Percentiles rank a stretch among this genome's conserved stretches.
Conservation (phyloP, 2,329 filamentous ascomycete species). For the Fusarium poae region DNA sequence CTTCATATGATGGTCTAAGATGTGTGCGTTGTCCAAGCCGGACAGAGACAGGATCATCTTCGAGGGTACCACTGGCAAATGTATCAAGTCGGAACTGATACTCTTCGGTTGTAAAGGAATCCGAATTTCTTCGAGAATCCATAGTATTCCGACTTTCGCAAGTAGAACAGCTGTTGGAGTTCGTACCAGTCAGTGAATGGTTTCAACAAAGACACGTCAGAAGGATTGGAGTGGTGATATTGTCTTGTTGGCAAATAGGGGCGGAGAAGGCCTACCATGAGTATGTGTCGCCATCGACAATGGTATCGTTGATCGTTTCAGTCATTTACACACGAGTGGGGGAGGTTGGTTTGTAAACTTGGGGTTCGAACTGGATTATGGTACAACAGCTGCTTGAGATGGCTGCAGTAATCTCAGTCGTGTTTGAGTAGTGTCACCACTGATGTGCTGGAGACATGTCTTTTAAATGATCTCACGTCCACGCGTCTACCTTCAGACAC, state of each 20-base stretch:
- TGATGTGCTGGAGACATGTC: background rate
- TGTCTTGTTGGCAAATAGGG: background rate
- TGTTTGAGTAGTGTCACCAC: background rate
- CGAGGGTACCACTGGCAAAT: background rate
- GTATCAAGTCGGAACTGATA: conserved; percentile 1
- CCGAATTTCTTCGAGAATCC: background rate
- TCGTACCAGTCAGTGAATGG: background rate
- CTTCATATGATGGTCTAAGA: background rate
- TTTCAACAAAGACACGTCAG: background rate
- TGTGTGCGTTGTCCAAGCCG: background rate
- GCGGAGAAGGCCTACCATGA: background rate
- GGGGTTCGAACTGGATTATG: background rate
- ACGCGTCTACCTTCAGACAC: background rate
- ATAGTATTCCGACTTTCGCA: background rate
- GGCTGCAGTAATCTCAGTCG: background rate
- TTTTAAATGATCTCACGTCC: background rate
- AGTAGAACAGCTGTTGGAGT: background rate
- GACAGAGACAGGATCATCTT: conserved; percentile 10
- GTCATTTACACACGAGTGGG: background rate
- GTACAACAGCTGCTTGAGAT: background rate
- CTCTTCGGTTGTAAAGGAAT: background rate
- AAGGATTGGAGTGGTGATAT: background rate
- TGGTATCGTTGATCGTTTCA: background rate
- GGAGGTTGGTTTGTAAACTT: background rate
- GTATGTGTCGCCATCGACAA: background rate